phyloP scores from a whole-genome alignment of 2,329 filamentous ascomycete species.

The Calonectria pseudoreteaudii region DNA sequence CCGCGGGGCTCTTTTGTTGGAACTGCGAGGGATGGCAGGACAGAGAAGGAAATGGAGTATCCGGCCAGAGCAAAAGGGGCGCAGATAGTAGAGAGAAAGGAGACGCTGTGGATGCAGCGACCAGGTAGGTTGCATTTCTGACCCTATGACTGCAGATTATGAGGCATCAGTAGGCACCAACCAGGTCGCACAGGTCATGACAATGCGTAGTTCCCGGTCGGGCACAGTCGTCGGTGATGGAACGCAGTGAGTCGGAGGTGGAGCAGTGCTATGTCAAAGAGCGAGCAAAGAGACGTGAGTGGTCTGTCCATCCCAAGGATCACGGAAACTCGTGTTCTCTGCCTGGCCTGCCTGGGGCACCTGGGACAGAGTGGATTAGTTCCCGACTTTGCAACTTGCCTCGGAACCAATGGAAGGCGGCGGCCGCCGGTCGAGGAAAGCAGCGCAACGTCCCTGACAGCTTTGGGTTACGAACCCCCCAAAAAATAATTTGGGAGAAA shows the following conservation, averaged over 20 bases:
- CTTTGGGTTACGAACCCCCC: not conserved
- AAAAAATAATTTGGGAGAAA: not conserved
- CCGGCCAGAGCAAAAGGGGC: not conserved
- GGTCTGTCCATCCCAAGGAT: slow-evolving; percentile 2
- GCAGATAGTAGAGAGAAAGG: slow-evolving; percentile 2
- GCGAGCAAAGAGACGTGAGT: slow-evolving; percentile 11
- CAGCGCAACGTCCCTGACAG: slow-evolving; percentile 1
- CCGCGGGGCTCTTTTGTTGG: slow-evolving; percentile 27
- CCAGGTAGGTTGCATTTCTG: slow-evolving; percentile 23
- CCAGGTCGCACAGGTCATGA: slow-evolving; percentile 5
- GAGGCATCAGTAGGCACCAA: slow-evolving; percentile 27
- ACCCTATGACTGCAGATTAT: slow-evolving; percentile 23
- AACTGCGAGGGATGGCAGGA: slow-evolving; percentile 3
- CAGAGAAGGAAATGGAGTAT: slow-evolving; percentile 9
- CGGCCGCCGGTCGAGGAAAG: slow-evolving; percentile 2
- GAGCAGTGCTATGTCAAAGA: slow-evolving; percentile 14
- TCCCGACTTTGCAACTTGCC: slow-evolving; percentile 22
- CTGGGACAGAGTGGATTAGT: slow-evolving; percentile 33
- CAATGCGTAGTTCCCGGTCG: slow-evolving; percentile 15
- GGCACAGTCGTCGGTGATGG: slow-evolving; percentile 17
- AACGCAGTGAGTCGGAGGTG: slow-evolving; percentile 17
- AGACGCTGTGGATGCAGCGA: not conserved
- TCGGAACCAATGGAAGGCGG: slow-evolving; percentile 1
- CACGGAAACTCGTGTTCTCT: slow-evolving; percentile 32
- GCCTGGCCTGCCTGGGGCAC: slow-evolving; percentile 42